A percentile compares a stretch with the other conserved stretches of the same genome.
Evolutionary conservation across 805 yeast species (phyloP).

Genomic region (Candida caryicola): DNA sequence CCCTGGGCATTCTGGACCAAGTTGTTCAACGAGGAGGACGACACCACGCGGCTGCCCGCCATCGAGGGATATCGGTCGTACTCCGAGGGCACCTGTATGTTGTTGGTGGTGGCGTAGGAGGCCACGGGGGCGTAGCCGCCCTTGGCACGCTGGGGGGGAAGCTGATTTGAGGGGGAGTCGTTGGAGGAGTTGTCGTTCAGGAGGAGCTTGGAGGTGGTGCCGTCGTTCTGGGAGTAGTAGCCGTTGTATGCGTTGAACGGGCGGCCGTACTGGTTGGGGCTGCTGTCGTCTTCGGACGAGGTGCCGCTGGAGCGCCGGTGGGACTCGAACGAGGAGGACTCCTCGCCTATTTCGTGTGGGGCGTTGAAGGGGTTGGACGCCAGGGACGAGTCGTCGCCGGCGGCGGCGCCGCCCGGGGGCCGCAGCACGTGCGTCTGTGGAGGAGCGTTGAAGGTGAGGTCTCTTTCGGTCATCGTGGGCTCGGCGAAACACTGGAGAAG

Average conservation of each 20-base stretch:
- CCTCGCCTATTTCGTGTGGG: conserved; percentile 7
- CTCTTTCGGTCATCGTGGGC: conserved; percentile 23
- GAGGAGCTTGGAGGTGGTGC: conserved; percentile 38
- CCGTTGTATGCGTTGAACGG: conserved; percentile 42
- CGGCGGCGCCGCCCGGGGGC: background rate
- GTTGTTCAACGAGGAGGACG: conserved; percentile 37
- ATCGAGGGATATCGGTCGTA: conserved; percentile 69
- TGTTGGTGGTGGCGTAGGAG: conserved; percentile 8
- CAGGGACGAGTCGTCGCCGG: conserved; percentile 5
- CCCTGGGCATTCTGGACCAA: conserved; percentile 6
- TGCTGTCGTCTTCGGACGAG: conserved; percentile 12
- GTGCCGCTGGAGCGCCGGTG: conserved; percentile 10
- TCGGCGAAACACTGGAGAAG: background rate
- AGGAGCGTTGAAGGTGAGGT: conserved; percentile 31
- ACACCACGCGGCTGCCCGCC: conserved; percentile 55
- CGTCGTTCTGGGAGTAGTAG: conserved; percentile 39
- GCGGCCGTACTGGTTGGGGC: conserved; percentile 26
- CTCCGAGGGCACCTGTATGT: conserved; percentile 48
- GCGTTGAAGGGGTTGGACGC: conserved; percentile 12
- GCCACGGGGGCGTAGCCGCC: conserved; percentile 5
- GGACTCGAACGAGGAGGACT: conserved; percentile 10
- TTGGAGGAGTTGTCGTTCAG: conserved; percentile 16
- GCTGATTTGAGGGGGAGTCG: conserved; percentile 6
- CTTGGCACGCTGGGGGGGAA: background rate
- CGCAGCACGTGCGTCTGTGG: background rate